Conservation (phyloP, 441 rosid species). For the Geranium incanum region DNA sequence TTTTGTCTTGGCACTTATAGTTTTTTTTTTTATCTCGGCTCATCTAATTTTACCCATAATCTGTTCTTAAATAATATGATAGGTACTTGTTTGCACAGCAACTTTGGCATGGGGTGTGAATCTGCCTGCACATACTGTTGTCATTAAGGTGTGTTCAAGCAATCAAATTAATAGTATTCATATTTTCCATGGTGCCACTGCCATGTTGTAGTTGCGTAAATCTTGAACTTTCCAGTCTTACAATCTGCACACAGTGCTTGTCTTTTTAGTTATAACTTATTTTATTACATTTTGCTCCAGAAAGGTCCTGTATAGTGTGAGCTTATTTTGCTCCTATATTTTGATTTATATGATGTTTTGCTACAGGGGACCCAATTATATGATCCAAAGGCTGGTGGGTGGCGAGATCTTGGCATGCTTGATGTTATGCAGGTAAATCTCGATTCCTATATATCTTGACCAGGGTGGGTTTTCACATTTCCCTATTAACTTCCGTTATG, state of each 20-base stretch:
- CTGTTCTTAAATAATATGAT: conserved; percentile 19
- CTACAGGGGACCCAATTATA: conserved; percentile 91
- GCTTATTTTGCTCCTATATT: conserved; percentile 14
- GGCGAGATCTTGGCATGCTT: conserved; percentile 98
- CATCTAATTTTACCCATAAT: background rate
- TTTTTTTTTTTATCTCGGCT: background rate
- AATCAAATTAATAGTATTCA: background rate
- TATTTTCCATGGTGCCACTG: background rate
- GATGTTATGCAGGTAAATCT: conserved; percentile 95
- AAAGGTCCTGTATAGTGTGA: conserved; percentile 5
- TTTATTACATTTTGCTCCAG: background rate
- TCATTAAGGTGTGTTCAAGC: conserved; percentile 69
- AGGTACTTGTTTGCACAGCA: conserved; percentile 99
- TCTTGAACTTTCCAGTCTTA: conserved; percentile 9
- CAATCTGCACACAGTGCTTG: background rate
- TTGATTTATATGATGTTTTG: conserved; percentile 17
- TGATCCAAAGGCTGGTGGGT: conserved; percentile 99
- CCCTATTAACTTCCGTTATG: background rate
- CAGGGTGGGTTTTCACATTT: background rate
- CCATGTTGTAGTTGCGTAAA: conserved; percentile 2
- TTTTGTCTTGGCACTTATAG: conserved; percentile 18
- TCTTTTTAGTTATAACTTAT: conserved; percentile 9
- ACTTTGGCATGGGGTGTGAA: conserved; percentile 99
- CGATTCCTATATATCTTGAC: conserved; percentile 8
- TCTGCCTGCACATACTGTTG: conserved; percentile 97